Evolutionary conservation across 176 grass and related monocot genomes (phyloP), one percentile per base, ranked within the genome.

Genomic region (Ensete ventricosum): DNA sequence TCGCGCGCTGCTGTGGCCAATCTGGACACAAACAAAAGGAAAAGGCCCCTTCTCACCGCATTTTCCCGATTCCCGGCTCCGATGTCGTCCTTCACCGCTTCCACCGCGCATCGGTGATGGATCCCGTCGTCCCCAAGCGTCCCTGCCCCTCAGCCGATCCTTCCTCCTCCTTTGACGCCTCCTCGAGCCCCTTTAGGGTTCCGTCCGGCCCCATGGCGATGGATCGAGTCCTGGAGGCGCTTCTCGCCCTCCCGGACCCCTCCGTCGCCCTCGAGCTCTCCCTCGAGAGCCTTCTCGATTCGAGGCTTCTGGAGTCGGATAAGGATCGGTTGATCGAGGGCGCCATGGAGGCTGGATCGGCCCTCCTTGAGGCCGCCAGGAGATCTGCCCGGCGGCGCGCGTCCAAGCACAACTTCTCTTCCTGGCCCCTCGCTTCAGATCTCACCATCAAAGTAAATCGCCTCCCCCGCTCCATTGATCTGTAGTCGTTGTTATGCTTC

Each of bases 391-490:
- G 84, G 12, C 81, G 77, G 43, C 75, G 80, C 62, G 75, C 75
- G 0, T 50, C 75, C 20, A 72, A 26, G 52, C 84, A 86, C 73
- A 86, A 86, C 64, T 77, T 52, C 1, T 26, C 69, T 52, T 57
- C 66, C 2, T 86, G 84, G 84, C 84, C 79, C 5, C 79, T 86
- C 11, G n/a, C 74, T 50, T 19, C 75, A 13, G 84, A 86, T 73
- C 79, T 86, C 10, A 86, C 84, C 0, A 66, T 82, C 55, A 86
- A 82, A 58, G 82, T 84, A 73, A 59, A 51, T 76, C 8, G 7
- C 8, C 2, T 51, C 71, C 21, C 9, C 52, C 49, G 54, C 55
- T 21, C 52, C 26, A 16, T 48, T 14, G 16, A 14, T 67, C 65
- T 16, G 13, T 43, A 11, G 1, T 22, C 24, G 63, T 11, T 25